Evolutionary conservation across 345 rosid species (phyloP).

Genomic region (Abelmoschus esculentus): DNA sequence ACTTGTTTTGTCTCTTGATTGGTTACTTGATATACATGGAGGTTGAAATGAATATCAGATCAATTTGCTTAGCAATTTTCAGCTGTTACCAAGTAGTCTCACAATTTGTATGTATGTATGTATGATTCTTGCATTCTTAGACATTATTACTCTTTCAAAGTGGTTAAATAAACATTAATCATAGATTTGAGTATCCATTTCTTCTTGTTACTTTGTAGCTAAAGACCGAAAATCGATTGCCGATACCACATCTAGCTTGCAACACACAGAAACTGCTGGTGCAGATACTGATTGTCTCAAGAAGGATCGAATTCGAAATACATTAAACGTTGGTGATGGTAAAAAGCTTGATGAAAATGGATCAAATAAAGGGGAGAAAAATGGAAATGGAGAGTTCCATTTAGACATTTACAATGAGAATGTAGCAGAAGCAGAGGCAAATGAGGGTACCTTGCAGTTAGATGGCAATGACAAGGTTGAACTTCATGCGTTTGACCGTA

Average conservation of each 20-base stretch:
- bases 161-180: too few species aligned
- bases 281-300: background rate
- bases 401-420: constrained; percentile 7
- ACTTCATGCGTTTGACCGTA: constrained; percentile 5
- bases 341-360: constrained; percentile 18
- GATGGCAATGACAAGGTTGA: constrained; percentile 7
- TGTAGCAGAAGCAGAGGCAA: constrained; percentile 2
- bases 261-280: constrained; percentile 22
- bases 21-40: background rate
- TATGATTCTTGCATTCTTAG: background rate
- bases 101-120: too few species aligned
- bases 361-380: constrained; percentile 16
- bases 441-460: constrained; percentile 16
- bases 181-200: background rate
- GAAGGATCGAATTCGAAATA: background rate
- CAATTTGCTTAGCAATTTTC: background rate
- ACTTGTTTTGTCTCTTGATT: background rate
- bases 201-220: constrained; percentile 29
- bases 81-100: background rate
- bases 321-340: background rate
- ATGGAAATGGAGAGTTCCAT: constrained; percentile 15
- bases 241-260: constrained; percentile 21
- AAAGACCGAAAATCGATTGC: constrained; percentile 36
- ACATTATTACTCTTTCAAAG: background rate
- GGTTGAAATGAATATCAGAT: background rate